These are phyloP conservation scores for Beauveria caledonica DNA, from an alignment of 2,329 filamentous ascomycete genomes.

Conservation along the genomic window DNA sequence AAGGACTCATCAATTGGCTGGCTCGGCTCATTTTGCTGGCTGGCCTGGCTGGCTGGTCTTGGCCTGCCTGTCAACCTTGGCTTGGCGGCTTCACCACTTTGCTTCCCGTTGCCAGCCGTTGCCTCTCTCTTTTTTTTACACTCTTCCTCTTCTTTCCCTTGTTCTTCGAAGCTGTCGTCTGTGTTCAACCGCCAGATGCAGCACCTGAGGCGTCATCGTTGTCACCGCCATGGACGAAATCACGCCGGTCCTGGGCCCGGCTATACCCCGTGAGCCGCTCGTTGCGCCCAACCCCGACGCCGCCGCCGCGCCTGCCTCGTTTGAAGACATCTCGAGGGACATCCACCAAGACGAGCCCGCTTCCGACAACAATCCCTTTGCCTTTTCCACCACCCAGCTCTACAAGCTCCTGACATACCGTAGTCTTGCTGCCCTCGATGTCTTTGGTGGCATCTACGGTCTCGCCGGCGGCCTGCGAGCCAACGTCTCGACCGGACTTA, in stretches of 20 bases:
- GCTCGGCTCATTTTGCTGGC: too few species aligned
- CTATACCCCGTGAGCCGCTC: conserved; percentile 4
- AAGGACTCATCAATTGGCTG: background rate
- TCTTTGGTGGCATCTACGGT: conserved; percentile 45
- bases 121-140: background rate
- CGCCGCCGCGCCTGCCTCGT: background rate
- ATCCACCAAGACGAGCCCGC: conserved; percentile 20
- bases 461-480: conserved; percentile 43
- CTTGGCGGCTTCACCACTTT: background rate
- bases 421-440: conserved; percentile 38
- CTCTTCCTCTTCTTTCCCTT: background rate
- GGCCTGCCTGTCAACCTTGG: background rate
- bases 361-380: conserved; percentile 37
- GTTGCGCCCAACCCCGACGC: background rate
- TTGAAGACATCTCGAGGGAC: conserved; percentile 15
- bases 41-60: background rate
- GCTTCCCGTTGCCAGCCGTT: background rate
- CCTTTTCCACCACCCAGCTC: conserved; percentile 45
- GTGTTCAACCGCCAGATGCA: conserved; percentile 12
- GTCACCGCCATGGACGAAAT: conserved; percentile 23
- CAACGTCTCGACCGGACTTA: conserved; percentile 38
- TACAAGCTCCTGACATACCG: conserved; percentile 45
- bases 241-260: conserved; percentile 15
- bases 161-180: background rate
- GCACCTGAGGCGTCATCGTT: conserved; percentile 10